Evolutionary conservation across 305 asterid species (phyloP), one percentile per base, ranked within the genome.

Genomic region (Fraxinus sp.): DNA sequence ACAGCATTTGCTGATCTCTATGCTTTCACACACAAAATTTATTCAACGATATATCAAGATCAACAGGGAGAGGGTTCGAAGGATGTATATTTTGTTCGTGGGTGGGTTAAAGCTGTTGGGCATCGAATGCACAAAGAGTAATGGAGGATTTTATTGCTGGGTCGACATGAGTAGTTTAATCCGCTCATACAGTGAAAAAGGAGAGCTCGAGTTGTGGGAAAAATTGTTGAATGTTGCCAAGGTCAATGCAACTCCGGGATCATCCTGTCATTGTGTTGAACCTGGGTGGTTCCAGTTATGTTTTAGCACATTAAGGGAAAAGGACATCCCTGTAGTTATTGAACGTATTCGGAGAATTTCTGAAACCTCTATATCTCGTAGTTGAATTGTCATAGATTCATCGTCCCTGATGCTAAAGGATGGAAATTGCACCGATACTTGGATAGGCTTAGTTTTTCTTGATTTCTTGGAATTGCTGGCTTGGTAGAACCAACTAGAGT

Each of bases 241-340:
- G 86, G 74, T 91, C 18, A 89, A 85, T 59, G 88, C 82, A 18
- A 87, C 89, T 86, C 92, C 95, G 0, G 93, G 92, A 33, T 91
- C 91, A 35, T 90, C 89, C 78, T 90, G 91, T 84, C 92, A 86
- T 73, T 91, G 90, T 74, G 88, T 91, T 52, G 92, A 89, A 79
- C 95, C 93, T 2, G 92, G 93, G 32, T 90, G 94, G 94, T 91
- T 90, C 73, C 74, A 90, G 75, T 81, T 87, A 10, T 91, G 92
- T 83, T 89, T 90, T 79, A 49, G 89, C 24, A 74, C 89, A 0
- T 52, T 90, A 71, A 81, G 68, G 18, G 88, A 88, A 30, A 85
- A 82, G 79, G 92, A 88, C 32, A 83, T 91, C 77, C 88, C 89
- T 22, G 74, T 84, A 4, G 85, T 89, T 75, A 85, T 84, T 85